Conservation (phyloP, 352 stramenopile genomes). For the Globisporangium rhizosaccharum region DNA sequence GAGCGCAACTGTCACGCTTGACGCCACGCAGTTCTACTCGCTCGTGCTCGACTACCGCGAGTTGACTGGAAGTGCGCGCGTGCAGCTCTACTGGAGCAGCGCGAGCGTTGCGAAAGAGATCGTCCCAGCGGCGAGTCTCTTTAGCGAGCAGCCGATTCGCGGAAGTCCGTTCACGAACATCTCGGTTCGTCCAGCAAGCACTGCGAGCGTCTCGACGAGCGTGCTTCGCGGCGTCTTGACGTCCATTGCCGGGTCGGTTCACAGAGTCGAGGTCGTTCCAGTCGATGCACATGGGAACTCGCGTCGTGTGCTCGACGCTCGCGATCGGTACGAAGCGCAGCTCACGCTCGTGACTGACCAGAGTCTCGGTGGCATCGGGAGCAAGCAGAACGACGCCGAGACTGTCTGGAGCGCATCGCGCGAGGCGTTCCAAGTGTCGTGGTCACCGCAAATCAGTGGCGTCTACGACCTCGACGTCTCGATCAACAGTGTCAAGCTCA, state of each 20-base stretch:
- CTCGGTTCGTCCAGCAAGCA: conserved; percentile 23
- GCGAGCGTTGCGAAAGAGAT: conserved; percentile 28
- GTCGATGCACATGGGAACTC: conserved; percentile 45
- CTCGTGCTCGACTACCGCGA: conserved; percentile 64
- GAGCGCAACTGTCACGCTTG: conserved; percentile 20
- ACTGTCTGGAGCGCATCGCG: conserved; percentile 20
- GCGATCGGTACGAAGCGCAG: conserved; percentile 28
- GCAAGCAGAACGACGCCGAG: conserved; percentile 28
- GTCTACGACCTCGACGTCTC: conserved; percentile 46
- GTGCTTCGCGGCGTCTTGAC: conserved; percentile 24
- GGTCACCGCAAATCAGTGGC: conserved; percentile 36
- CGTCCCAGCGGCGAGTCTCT: conserved; percentile 37
- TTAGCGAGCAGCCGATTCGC: conserved; percentile 41
- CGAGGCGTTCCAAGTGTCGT: conserved; percentile 22
- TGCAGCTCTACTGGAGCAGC: conserved; percentile 47
- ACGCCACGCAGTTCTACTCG: conserved; percentile 33
- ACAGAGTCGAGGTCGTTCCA: conserved; percentile 38
- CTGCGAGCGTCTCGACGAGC: conserved; percentile 18
- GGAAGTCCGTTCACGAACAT: conserved; percentile 48
- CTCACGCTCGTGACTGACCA: conserved; percentile 34
- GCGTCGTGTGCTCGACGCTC: conserved; percentile 14
- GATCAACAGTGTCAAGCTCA: conserved; percentile 32
- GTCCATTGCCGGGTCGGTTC: conserved; percentile 23
- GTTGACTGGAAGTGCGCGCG: conserved; percentile 26
- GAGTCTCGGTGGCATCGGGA: conserved; percentile 45